Evolutionary conservation across 768 basidiomycete genomes (phyloP), one percentile per base, ranked within the genome.

Genomic region (Basidioascus undulatus): DNA sequence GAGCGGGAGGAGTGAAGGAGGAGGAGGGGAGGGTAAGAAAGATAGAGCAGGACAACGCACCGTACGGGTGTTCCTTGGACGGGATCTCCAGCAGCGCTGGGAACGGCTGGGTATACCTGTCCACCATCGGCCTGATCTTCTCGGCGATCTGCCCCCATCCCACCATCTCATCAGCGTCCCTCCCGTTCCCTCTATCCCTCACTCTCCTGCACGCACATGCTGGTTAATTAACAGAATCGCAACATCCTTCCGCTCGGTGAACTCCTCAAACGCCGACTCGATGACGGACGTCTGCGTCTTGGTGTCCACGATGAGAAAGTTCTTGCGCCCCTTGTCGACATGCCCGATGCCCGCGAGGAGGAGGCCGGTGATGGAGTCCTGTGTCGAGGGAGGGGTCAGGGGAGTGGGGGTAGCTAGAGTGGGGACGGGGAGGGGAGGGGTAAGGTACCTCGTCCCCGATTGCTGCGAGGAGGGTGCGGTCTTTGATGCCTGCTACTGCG

Each of bases 191-290:
- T 30, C 15, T n/a, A n/a, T n/a, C n/a, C n/a, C n/a, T n/a, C n/a
- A n/a, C n/a, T n/a, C n/a, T n/a, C n/a, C n/a, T n/a, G 30, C 19
- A 61, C 78, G 51, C 47, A 86, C 89, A 66, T 98, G 86, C 59
- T 98, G 92, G 65, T 96, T 98, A 54, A 98, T 94, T 51, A 98
- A 66, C 12, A 98, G 62, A 49, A 98, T 94, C 33, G 87, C 92
- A 40, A 96, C 75, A 54, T 98, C 92, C 54, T 76, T 77, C 44
- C 92, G 72, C 57, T 83, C 73, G 2, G 86, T 94, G 60, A 79
- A 94, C 45, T 92, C 86, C 53, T 84, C 73, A 58, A 98, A 98
- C 6, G 81, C 70, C 20, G 73, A 68, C 58, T 98, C 92, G 49
- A 98, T 87, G 5, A 72, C 70, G 4, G 81, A 75, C 34, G 81